Conservation (phyloP, 805 yeast species). For the Ascoidea tarda region DNA sequence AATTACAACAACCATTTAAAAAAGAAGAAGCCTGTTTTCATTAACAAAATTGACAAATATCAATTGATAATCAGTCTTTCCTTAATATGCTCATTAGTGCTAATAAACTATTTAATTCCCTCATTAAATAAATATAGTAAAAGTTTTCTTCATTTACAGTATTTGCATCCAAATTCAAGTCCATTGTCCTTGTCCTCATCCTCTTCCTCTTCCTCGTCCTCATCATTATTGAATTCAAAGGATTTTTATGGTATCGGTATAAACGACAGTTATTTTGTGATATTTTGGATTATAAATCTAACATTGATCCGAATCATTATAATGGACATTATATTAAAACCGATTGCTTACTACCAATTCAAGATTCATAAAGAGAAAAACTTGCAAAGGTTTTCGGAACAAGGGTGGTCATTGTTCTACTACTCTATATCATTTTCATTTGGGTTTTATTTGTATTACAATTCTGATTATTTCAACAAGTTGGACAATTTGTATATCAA, state of each 20-base stretch:
- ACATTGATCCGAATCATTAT: slow-evolving; percentile 44
- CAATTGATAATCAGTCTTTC: too few species aligned
- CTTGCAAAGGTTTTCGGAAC: slow-evolving; percentile 67
- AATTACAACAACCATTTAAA: too few species aligned
- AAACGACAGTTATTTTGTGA: slow-evolving; percentile 39
- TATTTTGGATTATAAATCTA: slow-evolving; percentile 39
- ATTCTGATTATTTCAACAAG: slow-evolving; percentile 46
- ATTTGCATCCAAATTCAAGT: neutral
- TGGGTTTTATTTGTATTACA: slow-evolving; percentile 44
- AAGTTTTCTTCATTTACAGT: too few species aligned
- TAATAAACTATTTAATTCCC: neutral
- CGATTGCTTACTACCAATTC: slow-evolving; percentile 30
- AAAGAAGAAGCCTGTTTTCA: too few species aligned
- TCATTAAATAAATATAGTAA: too few species aligned
- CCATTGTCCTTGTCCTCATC: too few species aligned
- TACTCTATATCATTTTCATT: slow-evolving; percentile 37
- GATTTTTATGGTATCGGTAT: slow-evolving; percentile 36
- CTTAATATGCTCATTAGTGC: too few species aligned
- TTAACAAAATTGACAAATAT: too few species aligned
- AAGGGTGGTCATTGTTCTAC: slow-evolving; percentile 63
- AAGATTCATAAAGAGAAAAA: slow-evolving; percentile 37
- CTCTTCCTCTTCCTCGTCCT: too few species aligned
- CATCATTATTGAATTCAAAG: neutral
- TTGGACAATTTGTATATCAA: slow-evolving; percentile 38
- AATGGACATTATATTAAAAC: slow-evolving; percentile 43